A percentile compares a stretch with the other conserved stretches of the same genome.
Conservation (phyloP, 1,284 basidiomycete species). For the Cryptococcus sp. region DNA sequence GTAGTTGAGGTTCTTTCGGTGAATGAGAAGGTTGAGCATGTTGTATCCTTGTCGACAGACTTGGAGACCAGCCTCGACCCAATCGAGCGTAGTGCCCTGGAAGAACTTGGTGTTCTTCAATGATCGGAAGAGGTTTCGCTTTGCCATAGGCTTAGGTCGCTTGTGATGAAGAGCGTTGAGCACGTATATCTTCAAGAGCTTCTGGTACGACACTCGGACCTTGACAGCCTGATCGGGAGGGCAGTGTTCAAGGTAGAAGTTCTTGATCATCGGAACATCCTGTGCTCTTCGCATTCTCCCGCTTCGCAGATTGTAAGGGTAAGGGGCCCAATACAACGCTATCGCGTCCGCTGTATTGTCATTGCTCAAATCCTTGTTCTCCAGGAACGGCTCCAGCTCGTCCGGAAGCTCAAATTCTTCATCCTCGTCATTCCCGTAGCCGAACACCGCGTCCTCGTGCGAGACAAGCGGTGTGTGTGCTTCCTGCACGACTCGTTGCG, state of each 20-base stretch:
- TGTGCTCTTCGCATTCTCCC: conserved; percentile 92
- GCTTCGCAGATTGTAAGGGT: conserved; percentile 90
- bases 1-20: conserved; percentile 99
- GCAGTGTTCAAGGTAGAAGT: conserved; percentile 98
- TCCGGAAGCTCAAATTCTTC: conserved; percentile 89
- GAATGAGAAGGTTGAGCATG: conserved; percentile 98
- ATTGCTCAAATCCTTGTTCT: conserved; percentile 77
- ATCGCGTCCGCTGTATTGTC: conserved; percentile 96
- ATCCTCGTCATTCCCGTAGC: conserved; percentile 70
- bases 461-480: conserved; percentile 80
- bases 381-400: conserved; percentile 78
- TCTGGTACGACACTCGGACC: conserved; percentile 98
- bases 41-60: conserved; percentile 99
- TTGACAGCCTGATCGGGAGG: conserved; percentile 96
- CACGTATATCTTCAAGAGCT: conserved; percentile 92
- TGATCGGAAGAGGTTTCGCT: conserved; percentile 94
- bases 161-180: conserved; percentile 88
- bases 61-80: conserved; percentile 98
- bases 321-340: conserved; percentile 97
- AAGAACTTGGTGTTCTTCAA: conserved; percentile 99
- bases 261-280: conserved; percentile 93
- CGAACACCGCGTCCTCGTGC: conserved; percentile 91
- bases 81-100: conserved; percentile 95
- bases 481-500: conserved; percentile 76
- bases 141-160: conserved; percentile 93